Conservation (phyloP, 2,329 filamentous ascomycete genomes). For the Penicillium sp. region DNA sequence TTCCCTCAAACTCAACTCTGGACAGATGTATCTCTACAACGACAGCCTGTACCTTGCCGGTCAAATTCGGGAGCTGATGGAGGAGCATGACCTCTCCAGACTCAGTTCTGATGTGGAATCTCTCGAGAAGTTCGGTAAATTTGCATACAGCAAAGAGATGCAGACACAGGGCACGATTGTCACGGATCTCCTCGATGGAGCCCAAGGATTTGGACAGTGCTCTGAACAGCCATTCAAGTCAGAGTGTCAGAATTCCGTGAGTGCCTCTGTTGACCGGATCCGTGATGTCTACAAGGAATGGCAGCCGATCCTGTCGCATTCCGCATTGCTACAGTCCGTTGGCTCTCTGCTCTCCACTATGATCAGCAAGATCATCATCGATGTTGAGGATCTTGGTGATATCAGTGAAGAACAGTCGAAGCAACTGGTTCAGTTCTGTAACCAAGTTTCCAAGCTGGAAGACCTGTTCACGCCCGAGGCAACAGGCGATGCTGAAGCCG, state of each 20-base stretch:
- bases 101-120: slow-evolving; percentile 60
- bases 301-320: slow-evolving; percentile 62
- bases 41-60: slow-evolving; percentile 64
- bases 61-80: slow-evolving; percentile 54
- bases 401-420: slow-evolving; percentile 67
- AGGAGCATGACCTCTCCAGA: slow-evolving; percentile 52
- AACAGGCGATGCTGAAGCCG: slow-evolving; percentile 36
- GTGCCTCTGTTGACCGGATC: slow-evolving; percentile 62
- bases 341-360: slow-evolving; percentile 63
- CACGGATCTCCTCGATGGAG: slow-evolving; percentile 65
- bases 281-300: slow-evolving; percentile 61
- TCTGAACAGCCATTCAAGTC: slow-evolving; percentile 62
- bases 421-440: slow-evolving; percentile 62
- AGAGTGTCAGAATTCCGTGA: slow-evolving; percentile 64
- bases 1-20: slow-evolving; percentile 49
- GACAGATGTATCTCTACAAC: slow-evolving; percentile 69
- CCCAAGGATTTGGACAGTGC: slow-evolving; percentile 65
- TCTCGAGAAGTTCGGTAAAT: slow-evolving; percentile 63
- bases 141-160: slow-evolving; percentile 67
- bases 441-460: slow-evolving; percentile 58
- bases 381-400: slow-evolving; percentile 66
- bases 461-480: slow-evolving; percentile 59
- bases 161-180: slow-evolving; percentile 67
- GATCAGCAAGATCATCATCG: slow-evolving; percentile 63
- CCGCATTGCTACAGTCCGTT: slow-evolving; percentile 64